Evolutionary conservation across 2,329 filamentous ascomycete genomes (phyloP).

Genomic region (Lithohypha guttulata): DNA sequence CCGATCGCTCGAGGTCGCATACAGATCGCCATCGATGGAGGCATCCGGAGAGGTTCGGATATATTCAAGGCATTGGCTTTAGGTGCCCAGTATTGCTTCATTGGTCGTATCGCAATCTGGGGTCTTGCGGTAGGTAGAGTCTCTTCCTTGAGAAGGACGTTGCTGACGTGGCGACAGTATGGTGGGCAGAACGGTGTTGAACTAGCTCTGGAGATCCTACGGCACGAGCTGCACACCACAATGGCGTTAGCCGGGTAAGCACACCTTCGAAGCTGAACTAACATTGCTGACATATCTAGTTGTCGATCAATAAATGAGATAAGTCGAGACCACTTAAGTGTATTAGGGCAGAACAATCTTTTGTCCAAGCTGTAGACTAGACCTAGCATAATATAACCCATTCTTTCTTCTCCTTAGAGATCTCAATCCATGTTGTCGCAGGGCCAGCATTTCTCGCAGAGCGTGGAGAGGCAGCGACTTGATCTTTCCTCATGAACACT

Average conservation of each 20-base stretch:
- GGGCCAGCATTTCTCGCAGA: background rate
- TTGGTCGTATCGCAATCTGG: slow-evolving; percentile 28
- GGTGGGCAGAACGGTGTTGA: slow-evolving; percentile 29
- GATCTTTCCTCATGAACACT: slow-evolving; percentile 25
- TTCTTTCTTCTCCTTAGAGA: slow-evolving; percentile 20
- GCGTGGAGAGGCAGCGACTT: slow-evolving; percentile 6
- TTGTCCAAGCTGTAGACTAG: slow-evolving; percentile 2
- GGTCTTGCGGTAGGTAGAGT: slow-evolving; percentile 24
- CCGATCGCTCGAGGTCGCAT: slow-evolving; percentile 24
- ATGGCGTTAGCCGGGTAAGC: slow-evolving; percentile 15
- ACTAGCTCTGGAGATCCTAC: slow-evolving; percentile 25
- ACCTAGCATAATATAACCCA: slow-evolving; percentile 25
- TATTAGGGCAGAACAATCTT: slow-evolving; percentile 2
- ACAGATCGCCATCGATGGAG: slow-evolving; percentile 24
- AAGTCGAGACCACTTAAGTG: slow-evolving; percentile 7
- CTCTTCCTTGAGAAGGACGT: slow-evolving; percentile 13
- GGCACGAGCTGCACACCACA: slow-evolving; percentile 23
- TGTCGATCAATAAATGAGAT: slow-evolving; percentile 10
- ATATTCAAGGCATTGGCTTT: slow-evolving; percentile 30
- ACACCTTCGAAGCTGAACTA: background rate
- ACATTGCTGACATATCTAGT: slow-evolving; percentile 2
- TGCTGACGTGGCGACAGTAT: slow-evolving; percentile 20
- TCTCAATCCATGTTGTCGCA: slow-evolving; percentile 24
- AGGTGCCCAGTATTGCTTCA: slow-evolving; percentile 26
- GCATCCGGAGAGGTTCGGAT: slow-evolving; percentile 28